Percentiles rank a stretch among this genome's conserved stretches.
Conservation (phyloP, 192 early-diverging fungal species). For the Mortierella hygrophila region DNA sequence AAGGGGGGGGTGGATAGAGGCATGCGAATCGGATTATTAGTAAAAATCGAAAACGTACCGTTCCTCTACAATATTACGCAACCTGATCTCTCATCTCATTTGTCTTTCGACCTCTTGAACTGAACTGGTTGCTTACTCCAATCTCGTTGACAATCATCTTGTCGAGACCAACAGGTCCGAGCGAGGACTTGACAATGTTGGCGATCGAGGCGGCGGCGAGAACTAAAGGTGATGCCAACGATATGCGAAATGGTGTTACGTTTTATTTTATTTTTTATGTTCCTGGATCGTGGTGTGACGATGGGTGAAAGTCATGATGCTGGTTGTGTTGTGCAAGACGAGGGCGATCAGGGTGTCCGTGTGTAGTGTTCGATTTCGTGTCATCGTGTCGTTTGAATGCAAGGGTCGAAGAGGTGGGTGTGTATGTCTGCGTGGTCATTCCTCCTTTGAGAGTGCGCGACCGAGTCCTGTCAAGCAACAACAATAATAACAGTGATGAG, state of each 20-base stretch:
- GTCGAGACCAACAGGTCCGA: slow-evolving; percentile 98
- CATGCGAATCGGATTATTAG: background rate
- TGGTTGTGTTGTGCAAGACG: background rate
- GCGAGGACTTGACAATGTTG: slow-evolving; percentile 97
- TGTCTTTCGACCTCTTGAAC: background rate
- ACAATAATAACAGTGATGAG: background rate
- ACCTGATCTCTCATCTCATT: slow-evolving; percentile 9
- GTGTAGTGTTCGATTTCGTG: background rate
- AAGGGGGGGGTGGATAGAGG: too few species aligned
- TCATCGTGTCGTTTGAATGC: background rate
- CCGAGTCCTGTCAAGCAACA: background rate
- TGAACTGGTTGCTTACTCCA: slow-evolving; percentile 76
- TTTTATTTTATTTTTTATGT: background rate
- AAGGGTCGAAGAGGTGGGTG: background rate
- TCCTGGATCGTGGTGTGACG: background rate
- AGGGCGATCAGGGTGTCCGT: background rate
- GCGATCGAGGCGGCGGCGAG: slow-evolving; percentile 95
- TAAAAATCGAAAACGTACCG: background rate
- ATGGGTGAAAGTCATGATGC: background rate
- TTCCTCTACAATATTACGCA: background rate
- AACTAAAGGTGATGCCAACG: slow-evolving; percentile 70
- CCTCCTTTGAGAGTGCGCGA: background rate
- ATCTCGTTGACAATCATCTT: slow-evolving; percentile 99
- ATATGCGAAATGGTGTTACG: background rate
- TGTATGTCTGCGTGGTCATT: background rate